These are phyloP conservation scores for Penicillium soppii DNA, from an alignment of 495 filamentous ascomycete genomes.

Conservation along the genomic window DNA sequence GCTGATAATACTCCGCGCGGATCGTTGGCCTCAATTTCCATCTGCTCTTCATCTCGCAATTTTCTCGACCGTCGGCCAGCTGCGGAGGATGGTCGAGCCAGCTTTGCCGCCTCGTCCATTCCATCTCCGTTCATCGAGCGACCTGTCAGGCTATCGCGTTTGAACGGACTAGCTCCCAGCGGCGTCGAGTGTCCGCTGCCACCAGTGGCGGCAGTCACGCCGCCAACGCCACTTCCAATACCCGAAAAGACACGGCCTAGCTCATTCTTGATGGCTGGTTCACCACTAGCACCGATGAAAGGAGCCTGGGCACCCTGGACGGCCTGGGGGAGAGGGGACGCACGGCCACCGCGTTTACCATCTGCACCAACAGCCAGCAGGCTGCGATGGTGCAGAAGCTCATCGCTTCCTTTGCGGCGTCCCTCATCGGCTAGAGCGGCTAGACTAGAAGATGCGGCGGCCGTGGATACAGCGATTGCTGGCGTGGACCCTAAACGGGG, in stretches of 20 bases:
- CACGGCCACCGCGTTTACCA: constrained; percentile 47
- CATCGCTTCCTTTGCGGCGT: constrained; percentile 59
- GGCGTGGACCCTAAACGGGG: constrained; percentile 28
- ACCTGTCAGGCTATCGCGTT: constrained; percentile 39
- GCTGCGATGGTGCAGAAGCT: constrained; percentile 45
- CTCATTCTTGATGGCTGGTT: constrained; percentile 86
- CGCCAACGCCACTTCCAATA: constrained; percentile 80
- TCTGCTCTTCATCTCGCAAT: constrained; percentile 56
- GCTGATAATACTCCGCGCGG: constrained; percentile 56
- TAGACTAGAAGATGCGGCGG: constrained; percentile 24
- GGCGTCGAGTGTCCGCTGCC: constrained; percentile 57
- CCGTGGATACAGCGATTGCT: constrained; percentile 13
- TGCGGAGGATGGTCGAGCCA: constrained; percentile 49
- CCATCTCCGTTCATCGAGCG: constrained; percentile 37
- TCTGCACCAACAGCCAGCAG: constrained; percentile 46
- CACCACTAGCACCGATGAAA: constrained; percentile 68
- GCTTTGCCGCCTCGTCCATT: constrained; percentile 32
- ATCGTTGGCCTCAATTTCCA: constrained; percentile 61
- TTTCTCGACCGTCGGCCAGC: constrained; percentile 56
- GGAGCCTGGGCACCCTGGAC: constrained; percentile 88
- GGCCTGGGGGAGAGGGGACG: constrained; percentile 86
- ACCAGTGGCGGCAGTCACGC: constrained; percentile 52
- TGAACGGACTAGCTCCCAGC: constrained; percentile 55
- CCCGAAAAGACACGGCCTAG: constrained; percentile 90
- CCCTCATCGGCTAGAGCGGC: constrained; percentile 35